Conservation (phyloP, 768 basidiomycete species). For the Obba rivulosa region DNA sequence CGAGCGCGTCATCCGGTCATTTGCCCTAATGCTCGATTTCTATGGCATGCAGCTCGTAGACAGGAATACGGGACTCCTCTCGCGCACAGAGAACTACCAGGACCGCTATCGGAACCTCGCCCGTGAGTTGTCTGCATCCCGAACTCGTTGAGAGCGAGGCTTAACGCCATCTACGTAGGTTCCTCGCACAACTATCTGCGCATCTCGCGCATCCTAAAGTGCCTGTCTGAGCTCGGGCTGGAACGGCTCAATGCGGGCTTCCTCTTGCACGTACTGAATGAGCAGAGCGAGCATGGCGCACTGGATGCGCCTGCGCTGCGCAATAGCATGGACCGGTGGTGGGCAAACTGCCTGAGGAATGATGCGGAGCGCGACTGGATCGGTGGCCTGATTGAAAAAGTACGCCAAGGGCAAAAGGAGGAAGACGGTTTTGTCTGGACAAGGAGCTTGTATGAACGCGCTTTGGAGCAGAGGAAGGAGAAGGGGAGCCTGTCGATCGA, state of each 20-base stretch:
- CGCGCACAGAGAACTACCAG: constrained; percentile 46
- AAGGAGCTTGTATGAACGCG: constrained; percentile 49
- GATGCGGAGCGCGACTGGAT: constrained; percentile 56
- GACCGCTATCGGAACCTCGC: constrained; percentile 59
- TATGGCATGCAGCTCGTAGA: constrained; percentile 69
- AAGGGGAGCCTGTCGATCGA: constrained; percentile 26
- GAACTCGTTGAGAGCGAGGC: neutral
- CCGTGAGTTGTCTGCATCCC: constrained; percentile 38
- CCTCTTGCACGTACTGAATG: constrained; percentile 60
- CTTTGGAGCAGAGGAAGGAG: constrained; percentile 36
- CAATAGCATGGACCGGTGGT: constrained; percentile 73
- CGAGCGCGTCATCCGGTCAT: constrained; percentile 51
- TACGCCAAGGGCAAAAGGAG: constrained; percentile 27
- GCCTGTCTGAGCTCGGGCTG: constrained; percentile 63
- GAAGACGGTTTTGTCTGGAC: constrained; percentile 43
- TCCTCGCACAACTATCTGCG: constrained; percentile 73
- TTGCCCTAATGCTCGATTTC: constrained; percentile 73
- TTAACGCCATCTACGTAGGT: constrained; percentile 29
- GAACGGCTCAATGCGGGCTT: constrained; percentile 63
- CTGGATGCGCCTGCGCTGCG: constrained; percentile 44
- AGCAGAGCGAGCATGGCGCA: constrained; percentile 56
- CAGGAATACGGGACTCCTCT: constrained; percentile 52
- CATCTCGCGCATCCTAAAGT: constrained; percentile 73
- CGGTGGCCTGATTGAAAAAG: constrained; percentile 41
- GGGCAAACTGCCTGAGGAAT: constrained; percentile 68